Base-by-base conservation (phyloP, 129 eudicot genomes). In the Flaveria sonorensis region DNA sequence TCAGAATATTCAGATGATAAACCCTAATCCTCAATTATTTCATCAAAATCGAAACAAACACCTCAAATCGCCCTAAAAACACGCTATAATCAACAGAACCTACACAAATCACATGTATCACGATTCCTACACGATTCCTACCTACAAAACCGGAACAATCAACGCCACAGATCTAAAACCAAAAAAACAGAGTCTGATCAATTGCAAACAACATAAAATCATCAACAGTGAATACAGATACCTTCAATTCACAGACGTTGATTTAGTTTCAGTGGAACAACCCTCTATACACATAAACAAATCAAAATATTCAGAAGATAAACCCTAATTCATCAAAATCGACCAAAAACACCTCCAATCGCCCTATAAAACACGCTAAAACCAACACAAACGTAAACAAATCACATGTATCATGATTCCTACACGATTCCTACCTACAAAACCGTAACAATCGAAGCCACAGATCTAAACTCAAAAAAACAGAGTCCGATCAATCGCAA, bases 191-290 rank as follows among this genome's bases (percentile, higher is more conserved):
- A 67, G 39, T 10, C 2, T 42, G 9, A 45, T 43, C 57, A 40
- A 20, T 14, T 47, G 30, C 26, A 24, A 14, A 59, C 70, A 21
- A 62, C 72, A 28, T 2, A 42, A 30, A 74, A 9, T 2, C 10
- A 16, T 43, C 10, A 61, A 60, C 16, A 48, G 14, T 21, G 15
- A 3, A 28, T 20, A 42, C 23, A 67, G 11, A 47, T 83, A 88
- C 92, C 92, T 83, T 82, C 43, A 87, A 85, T 52, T 88, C 92
- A 56, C 67, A 85, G 69, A 78, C 73, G 36, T 77, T 88, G 57
- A 85, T 74, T 30, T 30, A 30, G 36, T 3, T 30, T 3, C 36
- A 30, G 36, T 30, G 36, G 32, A 30, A 30, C 6, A 30, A 30
- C 36, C 36, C 36, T 30, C 36, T 30, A 30, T 30, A 30, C 36